Evolutionary conservation across 352 stramenopile genomes (phyloP), one percentile per base, ranked within the genome.

Genomic region (Pythium dissotocum): DNA sequence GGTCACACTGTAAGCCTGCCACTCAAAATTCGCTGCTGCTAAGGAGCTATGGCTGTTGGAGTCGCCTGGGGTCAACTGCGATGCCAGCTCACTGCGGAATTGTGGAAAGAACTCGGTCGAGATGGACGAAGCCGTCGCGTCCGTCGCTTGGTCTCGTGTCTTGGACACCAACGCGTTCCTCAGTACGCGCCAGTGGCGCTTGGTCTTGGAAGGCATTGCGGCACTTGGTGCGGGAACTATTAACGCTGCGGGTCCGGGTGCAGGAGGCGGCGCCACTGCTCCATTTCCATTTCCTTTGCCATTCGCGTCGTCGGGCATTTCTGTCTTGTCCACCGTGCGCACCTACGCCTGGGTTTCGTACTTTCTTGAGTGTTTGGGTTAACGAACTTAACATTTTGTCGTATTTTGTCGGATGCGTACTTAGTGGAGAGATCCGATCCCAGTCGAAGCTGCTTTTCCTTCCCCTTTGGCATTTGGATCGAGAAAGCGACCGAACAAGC

Each of bases 121-220:
- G 24, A 88, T 75, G 18, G 82, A 81, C 8, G 85, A 94, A 9
- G 78, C 80, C 16, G 85, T 92, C 1, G 69, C 42, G 32, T 75
- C 46, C 42, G 59, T 33, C 58, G 75, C n/a, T 51, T 76, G 48
- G 33, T 70, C 52, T n/a, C 59, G 62, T 16, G 74, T 67, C 49
- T 61, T 71, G n/a, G 70, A 70, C 18, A 88, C 49, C 35, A 94
- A 58, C 30, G 85, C 85, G 38, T 85, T 83, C 56, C 83, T 82
- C 64, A 94, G 73, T 51, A 87, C 80, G 10, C 74, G 82, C 85
- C 85, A 94, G 63, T 94, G 83, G 28, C 82, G 77, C 64, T 58
- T 77, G 12, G 76, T 90, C 46, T 76, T 87, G 44, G 79, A 71
- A 12, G 40, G 63, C 5, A 16, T 16, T 24, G 40, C 7, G 24